Conservation (phyloP, 306 rosid species). For the Sophora flavescens region DNA sequence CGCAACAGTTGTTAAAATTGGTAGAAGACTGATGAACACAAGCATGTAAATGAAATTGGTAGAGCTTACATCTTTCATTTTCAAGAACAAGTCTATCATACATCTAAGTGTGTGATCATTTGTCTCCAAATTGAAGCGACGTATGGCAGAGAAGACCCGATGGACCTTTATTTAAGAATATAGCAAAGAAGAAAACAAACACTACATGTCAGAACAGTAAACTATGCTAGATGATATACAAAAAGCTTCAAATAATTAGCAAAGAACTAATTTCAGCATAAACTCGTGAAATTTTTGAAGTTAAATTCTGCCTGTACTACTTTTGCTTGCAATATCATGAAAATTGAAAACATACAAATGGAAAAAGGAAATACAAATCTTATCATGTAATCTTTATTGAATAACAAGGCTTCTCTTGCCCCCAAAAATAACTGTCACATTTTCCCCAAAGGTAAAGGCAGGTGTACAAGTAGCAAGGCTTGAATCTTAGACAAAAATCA, state of each 20-base stretch:
- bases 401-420: conserved; percentile 23
- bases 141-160: conserved; percentile 58
- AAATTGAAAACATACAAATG: conserved; percentile 10
- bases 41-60: conserved; percentile 1
- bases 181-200: conserved; percentile 23
- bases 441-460: neutral
- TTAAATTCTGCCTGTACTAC: neutral
- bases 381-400: conserved; percentile 9
- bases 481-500: conserved; percentile 3
- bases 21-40: conserved; percentile 13
- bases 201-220: conserved; percentile 35
- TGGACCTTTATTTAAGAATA: conserved; percentile 57
- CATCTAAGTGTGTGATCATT: conserved; percentile 59
- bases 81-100: conserved; percentile 66
- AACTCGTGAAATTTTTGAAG: conserved; percentile 3
- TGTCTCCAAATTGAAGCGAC: conserved; percentile 54
- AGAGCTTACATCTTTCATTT: conserved; percentile 75
- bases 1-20: conserved; percentile 20
- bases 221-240: conserved; percentile 18
- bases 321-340: conserved; percentile 9
- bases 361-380: neutral
- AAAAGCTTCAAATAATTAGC: conserved; percentile 17
- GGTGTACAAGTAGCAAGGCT: conserved; percentile 23
- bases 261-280: neutral
- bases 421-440: neutral